Evolutionary conservation across 306 rosid species (phyloP).

Genomic region (Lablab purpureus): DNA sequence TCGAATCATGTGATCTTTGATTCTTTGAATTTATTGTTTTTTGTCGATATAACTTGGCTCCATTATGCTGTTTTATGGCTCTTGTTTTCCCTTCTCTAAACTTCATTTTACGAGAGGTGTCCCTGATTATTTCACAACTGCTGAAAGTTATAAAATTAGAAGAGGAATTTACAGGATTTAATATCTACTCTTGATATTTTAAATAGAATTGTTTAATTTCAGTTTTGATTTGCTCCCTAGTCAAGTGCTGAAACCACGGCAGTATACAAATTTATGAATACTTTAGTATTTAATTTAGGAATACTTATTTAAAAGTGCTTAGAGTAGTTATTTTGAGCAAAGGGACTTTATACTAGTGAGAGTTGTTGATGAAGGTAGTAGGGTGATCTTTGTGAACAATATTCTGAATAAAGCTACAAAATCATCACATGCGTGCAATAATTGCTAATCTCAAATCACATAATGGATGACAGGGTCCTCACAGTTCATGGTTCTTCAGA

Average conservation of each 20-base stretch:
- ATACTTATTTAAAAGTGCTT: background rate
- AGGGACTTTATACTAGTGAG: background rate
- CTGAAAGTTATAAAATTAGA: background rate
- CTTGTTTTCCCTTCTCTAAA: background rate
- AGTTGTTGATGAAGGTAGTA: slow-evolving; percentile 9
- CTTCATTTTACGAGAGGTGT: background rate
- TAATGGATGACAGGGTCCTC: slow-evolving; percentile 64
- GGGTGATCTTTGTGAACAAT: slow-evolving; percentile 6
- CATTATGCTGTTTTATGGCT: background rate
- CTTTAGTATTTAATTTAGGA: background rate
- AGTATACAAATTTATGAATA: slow-evolving; percentile 9
- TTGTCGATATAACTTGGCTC: background rate
- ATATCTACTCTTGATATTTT: background rate
- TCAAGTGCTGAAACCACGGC: background rate
- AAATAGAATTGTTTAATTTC: background rate
- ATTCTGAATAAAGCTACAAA: slow-evolving; percentile 5
- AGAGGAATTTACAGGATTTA: background rate
- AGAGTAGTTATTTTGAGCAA: background rate
- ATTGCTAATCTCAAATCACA: slow-evolving; percentile 39
- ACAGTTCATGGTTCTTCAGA: slow-evolving; percentile 84
- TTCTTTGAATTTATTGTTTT: background rate
- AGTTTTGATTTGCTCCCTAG: slow-evolving; percentile 6
- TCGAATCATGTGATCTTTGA: no score
- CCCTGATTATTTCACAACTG: background rate
- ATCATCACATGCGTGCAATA: slow-evolving; percentile 4